These are phyloP conservation scores for Ceratobasidium sp. DNA, from an alignment of 1,284 basidiomycete genomes.

Conservation along the genomic window DNA sequence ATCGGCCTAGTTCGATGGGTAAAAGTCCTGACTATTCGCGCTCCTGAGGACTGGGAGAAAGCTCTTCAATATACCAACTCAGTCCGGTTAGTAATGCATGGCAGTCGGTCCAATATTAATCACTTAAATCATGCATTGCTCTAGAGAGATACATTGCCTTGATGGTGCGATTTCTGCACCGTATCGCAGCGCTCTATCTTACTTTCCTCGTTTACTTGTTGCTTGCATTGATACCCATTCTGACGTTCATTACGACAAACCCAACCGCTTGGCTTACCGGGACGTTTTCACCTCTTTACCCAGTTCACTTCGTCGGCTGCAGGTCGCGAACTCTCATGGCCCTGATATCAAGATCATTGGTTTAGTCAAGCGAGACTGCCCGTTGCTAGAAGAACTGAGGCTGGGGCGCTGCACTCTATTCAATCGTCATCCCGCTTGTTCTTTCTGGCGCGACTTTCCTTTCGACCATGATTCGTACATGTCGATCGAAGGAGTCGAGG, in stretches of 20 bases:
- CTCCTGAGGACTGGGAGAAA: slow-evolving; percentile 5
- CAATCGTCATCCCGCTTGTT: slow-evolving; percentile 28
- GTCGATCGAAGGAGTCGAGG: slow-evolving; percentile 9
- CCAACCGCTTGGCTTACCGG: slow-evolving; percentile 4
- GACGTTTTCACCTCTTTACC: background rate
- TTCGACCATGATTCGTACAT: slow-evolving; percentile 36
- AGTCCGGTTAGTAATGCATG: background rate
- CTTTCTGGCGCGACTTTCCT: slow-evolving; percentile 15
- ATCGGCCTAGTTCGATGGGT: slow-evolving; percentile 17
- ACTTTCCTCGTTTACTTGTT: background rate
- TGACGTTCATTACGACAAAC: background rate
- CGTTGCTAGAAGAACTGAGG: slow-evolving; percentile 2
- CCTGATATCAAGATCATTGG: slow-evolving; percentile 11
- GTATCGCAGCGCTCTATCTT: background rate
- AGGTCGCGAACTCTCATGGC: slow-evolving; percentile 5
- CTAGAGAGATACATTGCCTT: slow-evolving; percentile 22
- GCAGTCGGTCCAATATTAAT: background rate
- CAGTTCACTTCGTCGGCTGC: slow-evolving; percentile 5
- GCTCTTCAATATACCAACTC: background rate
- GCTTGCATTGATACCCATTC: slow-evolving; percentile 1
- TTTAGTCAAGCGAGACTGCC: background rate
- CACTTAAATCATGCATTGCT: background rate
- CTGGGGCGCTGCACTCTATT: slow-evolving; percentile 28
- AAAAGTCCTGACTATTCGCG: slow-evolving; percentile 1
- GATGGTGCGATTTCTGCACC: background rate